Conservation (phyloP, 306 rosid species). For the Benincasa hispida region DNA sequence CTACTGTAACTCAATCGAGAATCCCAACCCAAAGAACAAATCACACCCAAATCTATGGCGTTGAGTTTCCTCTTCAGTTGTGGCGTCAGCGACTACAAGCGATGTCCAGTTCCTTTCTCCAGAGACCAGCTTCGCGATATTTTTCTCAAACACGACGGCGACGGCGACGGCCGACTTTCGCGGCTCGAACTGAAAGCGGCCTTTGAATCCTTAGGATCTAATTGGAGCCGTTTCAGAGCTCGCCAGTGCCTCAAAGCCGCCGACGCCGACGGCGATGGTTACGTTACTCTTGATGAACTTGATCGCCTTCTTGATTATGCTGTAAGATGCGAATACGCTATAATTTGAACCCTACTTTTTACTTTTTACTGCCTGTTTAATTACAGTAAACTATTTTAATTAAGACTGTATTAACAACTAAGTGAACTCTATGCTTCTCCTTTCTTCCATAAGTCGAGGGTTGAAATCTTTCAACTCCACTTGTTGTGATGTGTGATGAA, state of each 20-base stretch:
- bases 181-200: neutral
- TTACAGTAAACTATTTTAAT: neutral
- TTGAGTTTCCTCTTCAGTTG: neutral
- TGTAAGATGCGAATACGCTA: neutral
- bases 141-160: slow-evolving; percentile 9
- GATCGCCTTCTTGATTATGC: slow-evolving; percentile 8
- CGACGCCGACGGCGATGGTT: slow-evolving; percentile 17
- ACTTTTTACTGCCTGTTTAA: neutral
- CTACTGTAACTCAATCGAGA: neutral
- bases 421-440: too few species aligned
- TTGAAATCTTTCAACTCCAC: too few species aligned
- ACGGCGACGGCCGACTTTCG: slow-evolving; percentile 12
- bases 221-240: slow-evolving; percentile 1
- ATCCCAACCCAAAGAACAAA: too few species aligned
- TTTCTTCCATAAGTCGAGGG: too few species aligned
- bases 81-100: neutral
- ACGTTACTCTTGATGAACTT: slow-evolving; percentile 1
- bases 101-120: slow-evolving; percentile 3
- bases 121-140: slow-evolving; percentile 1
- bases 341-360: neutral
- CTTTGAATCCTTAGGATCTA: neutral
- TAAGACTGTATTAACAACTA: neutral
- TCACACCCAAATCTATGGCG: neutral
- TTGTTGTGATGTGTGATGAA: too few species aligned
- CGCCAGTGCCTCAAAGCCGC: neutral